Evolutionary conservation across 2,329 filamentous ascomycete genomes (phyloP).

Genomic region (Sporothrix inflata): DNA sequence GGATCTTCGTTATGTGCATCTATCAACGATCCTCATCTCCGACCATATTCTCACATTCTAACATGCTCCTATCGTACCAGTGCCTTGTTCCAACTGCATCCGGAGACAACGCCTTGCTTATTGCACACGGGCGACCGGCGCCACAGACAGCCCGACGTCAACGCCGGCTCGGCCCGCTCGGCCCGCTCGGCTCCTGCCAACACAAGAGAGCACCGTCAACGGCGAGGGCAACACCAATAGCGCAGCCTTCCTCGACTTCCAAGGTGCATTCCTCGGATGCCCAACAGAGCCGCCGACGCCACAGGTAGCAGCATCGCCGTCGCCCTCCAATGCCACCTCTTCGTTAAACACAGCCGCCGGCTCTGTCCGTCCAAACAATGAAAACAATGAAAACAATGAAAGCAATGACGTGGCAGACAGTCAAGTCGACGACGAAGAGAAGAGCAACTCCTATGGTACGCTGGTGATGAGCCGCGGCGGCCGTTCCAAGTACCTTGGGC

Average conservation of each 20-base stretch:
- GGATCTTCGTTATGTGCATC: too few relatives aligned
- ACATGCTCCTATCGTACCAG: too few relatives aligned
- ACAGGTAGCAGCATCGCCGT: neutral
- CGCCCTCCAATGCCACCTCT: too few relatives aligned
- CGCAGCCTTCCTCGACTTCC: slow-evolving; percentile 3
- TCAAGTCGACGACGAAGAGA: neutral
- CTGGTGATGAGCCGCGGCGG: slow-evolving; percentile 26
- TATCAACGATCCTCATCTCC: too few relatives aligned
- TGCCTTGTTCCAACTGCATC: slow-evolving; percentile 20
- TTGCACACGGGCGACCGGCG: neutral
- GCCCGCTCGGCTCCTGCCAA: neutral
- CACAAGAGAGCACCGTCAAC: neutral
- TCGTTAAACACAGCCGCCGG: too few relatives aligned
- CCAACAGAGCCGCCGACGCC: neutral
- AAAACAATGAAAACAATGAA: too few relatives aligned
- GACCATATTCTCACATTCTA: too few relatives aligned
- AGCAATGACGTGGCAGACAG: too few relatives aligned
- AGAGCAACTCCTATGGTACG: slow-evolving; percentile 26
- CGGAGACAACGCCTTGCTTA: neutral
- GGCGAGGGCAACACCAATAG: neutral
- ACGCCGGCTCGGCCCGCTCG: neutral
- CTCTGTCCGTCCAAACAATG: too few relatives aligned
- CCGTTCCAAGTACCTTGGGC: slow-evolving; percentile 25
- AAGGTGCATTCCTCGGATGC: neutral
- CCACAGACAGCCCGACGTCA: neutral